These are phyloP conservation scores for Penicillium expansum DNA, from an alignment of 2,329 filamentous ascomycete genomes.

Conservation along the genomic window DNA sequence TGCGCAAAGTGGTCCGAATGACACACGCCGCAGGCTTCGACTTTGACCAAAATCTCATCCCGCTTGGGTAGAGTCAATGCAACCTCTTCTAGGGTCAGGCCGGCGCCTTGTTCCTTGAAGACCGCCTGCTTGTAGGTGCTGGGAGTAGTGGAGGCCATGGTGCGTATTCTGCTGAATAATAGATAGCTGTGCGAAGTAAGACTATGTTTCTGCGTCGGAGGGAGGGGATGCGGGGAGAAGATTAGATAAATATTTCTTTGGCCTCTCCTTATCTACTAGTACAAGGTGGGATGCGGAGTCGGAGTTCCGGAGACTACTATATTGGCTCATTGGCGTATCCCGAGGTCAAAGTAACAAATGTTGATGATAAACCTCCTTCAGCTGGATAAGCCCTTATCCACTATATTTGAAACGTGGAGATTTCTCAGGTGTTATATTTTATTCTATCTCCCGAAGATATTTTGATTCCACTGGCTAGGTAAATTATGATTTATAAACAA, in stretches of 20 bases:
- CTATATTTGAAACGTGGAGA: neutral
- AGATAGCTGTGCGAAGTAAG: neutral
- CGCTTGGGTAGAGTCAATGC: neutral
- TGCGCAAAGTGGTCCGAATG: neutral
- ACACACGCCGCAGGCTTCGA: neutral
- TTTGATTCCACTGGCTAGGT: neutral
- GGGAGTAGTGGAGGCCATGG: neutral
- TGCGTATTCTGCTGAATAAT: neutral
- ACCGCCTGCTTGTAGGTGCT: neutral
- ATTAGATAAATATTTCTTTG: neutral
- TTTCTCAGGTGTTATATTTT: neutral
- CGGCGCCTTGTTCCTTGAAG: neutral
- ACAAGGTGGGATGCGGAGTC: neutral
- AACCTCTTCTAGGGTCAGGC: neutral
- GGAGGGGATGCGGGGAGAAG: too few relatives aligned
- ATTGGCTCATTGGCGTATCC: neutral
- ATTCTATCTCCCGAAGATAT: neutral
- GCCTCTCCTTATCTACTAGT: neutral
- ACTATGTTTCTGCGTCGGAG: neutral
- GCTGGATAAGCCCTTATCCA: neutral
- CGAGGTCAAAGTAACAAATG: neutral
- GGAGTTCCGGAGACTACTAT: neutral
- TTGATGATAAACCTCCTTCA: neutral
- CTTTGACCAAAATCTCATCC: neutral
- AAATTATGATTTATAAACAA: neutral